phyloP scores from a whole-genome alignment of 495 filamentous ascomycete species.

The Cudoniella acicularis region DNA sequence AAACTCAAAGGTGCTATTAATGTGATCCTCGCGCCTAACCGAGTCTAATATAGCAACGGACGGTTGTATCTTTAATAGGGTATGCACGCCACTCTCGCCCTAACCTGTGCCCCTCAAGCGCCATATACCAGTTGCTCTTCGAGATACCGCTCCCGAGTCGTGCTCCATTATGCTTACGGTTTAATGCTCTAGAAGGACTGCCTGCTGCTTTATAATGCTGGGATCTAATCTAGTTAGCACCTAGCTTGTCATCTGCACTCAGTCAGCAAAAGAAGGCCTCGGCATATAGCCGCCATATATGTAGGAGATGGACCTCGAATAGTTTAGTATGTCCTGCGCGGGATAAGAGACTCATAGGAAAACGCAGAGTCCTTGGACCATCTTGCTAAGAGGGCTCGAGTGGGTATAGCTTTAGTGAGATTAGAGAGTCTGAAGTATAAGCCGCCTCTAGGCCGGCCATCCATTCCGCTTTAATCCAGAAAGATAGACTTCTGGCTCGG shows the following conservation, averaged over 20 bases:
- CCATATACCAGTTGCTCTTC: not conserved
- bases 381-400: not conserved
- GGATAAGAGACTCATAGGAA: conserved; percentile 1
- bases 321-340: not conserved
- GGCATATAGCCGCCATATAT: no score
- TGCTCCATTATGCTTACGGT: conserved; percentile 1
- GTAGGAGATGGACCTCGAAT: no score
- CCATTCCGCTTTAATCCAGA: conserved; percentile 10
- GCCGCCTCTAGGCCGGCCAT: not conserved
- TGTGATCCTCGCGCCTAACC: not conserved
- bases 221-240: conserved; percentile 4
- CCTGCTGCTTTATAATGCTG: conserved; percentile 3
- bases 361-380: conserved; percentile 8
- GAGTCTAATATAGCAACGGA: no score
- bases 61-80: not conserved
- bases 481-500: conserved; percentile 9
- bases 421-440: conserved; percentile 10
- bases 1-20: not conserved
- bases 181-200: conserved; percentile 2
- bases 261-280: conserved; percentile 8
- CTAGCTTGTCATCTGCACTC: not conserved
- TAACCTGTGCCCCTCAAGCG: no score
- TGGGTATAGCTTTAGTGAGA: conserved; percentile 10
- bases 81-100: not conserved
- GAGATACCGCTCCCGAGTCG: not conserved